These are phyloP conservation scores for Phytopythium vexans DNA, from an alignment of 352 stramenopile species.

Conservation along the genomic window DNA sequence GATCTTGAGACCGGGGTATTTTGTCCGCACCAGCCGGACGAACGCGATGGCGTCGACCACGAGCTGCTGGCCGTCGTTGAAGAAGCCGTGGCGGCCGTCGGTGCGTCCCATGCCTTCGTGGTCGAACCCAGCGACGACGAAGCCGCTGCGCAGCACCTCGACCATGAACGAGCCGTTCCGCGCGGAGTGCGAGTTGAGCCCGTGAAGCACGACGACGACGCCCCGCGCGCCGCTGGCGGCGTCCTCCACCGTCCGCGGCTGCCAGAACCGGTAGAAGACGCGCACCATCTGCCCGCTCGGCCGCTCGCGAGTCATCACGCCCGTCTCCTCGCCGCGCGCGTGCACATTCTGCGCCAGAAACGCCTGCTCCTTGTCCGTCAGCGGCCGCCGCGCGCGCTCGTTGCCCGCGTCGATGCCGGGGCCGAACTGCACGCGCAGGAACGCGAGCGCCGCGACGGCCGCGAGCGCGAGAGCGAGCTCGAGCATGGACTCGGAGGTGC, in stretches of 20 bases:
- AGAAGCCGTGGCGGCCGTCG: slow-evolving; percentile 74
- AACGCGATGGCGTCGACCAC: slow-evolving; percentile 68
- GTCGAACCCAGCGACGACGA: slow-evolving; percentile 62
- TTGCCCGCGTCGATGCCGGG: slow-evolving; percentile 55
- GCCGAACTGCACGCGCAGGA: slow-evolving; percentile 36
- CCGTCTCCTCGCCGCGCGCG: slow-evolving; percentile 44
- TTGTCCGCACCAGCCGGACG: slow-evolving; percentile 46
- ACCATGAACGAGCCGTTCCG: slow-evolving; percentile 76
- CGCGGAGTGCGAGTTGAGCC: slow-evolving; percentile 78
- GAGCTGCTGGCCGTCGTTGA: slow-evolving; percentile 56
- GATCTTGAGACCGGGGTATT: slow-evolving; percentile 62
- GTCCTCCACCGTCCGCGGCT: slow-evolving; percentile 40
- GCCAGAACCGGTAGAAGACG: slow-evolving; percentile 76
- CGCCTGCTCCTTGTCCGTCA: slow-evolving; percentile 38
- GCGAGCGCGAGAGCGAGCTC: slow-evolving; percentile 4
- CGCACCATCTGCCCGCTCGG: slow-evolving; percentile 33
- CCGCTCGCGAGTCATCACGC: slow-evolving; percentile 36
- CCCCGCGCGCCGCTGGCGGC: slow-evolving; percentile 23
- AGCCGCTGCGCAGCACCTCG: slow-evolving; percentile 56
- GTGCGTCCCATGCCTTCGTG: slow-evolving; percentile 76
- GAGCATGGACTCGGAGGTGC: no score
- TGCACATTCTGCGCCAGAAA: slow-evolving; percentile 54
- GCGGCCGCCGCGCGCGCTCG: slow-evolving; percentile 29
- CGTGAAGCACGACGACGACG: slow-evolving; percentile 72
- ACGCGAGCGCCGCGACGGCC: slow-evolving; percentile 17